Evolutionary conservation across 1,139 yeast genomes (phyloP).

Genomic region (Yamadazyma kanchanaburiensis): DNA sequence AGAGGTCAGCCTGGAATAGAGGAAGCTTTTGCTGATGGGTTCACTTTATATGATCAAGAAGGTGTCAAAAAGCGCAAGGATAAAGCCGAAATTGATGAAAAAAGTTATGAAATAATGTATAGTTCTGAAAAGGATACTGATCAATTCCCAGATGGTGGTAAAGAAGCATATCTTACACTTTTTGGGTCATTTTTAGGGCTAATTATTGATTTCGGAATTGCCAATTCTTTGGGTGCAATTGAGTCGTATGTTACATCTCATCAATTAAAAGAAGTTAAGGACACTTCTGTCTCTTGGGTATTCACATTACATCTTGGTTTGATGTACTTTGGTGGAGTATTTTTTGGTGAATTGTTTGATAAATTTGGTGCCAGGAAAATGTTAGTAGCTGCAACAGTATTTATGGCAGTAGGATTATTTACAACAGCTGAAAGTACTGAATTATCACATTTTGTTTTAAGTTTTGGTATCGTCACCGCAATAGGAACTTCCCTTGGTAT

Average conservation of each 20-base stretch:
- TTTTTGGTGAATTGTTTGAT: slow-evolving; percentile 64
- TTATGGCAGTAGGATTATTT: slow-evolving; percentile 48
- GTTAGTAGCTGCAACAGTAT: slow-evolving; percentile 42
- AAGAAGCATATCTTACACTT: slow-evolving; percentile 54
- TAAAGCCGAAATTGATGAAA: not conserved
- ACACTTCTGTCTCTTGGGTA: slow-evolving; percentile 58
- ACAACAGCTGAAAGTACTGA: slow-evolving; percentile 49
- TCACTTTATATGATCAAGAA: not conserved
- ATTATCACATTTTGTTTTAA: slow-evolving; percentile 57
- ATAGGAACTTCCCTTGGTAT: slow-evolving; percentile 55
- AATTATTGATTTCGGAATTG: slow-evolving; percentile 59
- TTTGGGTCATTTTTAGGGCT: slow-evolving; percentile 61
- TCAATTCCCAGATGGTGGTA: slow-evolving; percentile 64
- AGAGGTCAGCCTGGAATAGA: too few relatives aligned
- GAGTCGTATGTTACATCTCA: slow-evolving; percentile 54
- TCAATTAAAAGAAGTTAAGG: slow-evolving; percentile 41
- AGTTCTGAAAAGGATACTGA: slow-evolving; percentile 20
- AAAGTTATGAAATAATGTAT: slow-evolving; percentile 15
- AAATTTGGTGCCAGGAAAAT: slow-evolving; percentile 49
- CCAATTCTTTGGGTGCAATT: slow-evolving; percentile 57
- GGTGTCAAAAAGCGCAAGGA: slow-evolving; percentile 1
- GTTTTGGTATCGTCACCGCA: slow-evolving; percentile 56
- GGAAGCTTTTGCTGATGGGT: not conserved
- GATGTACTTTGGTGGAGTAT: slow-evolving; percentile 54
- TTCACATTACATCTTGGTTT: slow-evolving; percentile 57